phyloP scores from a whole-genome alignment of 805 yeast species.

The Soucietia sequanensis region DNA sequence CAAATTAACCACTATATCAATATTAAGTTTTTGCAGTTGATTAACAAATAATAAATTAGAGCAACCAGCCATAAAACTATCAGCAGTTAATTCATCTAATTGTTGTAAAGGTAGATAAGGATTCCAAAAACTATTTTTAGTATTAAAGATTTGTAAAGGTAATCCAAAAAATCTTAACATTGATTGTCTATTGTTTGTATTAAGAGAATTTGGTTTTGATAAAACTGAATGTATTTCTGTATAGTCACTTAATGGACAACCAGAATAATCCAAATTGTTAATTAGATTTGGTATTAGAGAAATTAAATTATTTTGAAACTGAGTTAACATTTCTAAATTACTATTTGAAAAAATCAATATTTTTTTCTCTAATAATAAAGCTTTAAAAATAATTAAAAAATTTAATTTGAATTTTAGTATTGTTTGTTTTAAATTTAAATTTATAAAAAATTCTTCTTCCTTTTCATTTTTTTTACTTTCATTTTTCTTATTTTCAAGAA shows the following conservation, averaged over 20 bases:
- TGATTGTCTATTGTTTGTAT: conserved; percentile 75
- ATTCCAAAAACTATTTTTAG: conserved; percentile 79
- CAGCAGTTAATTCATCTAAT: conserved; percentile 67
- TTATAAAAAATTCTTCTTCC: conserved; percentile 50
- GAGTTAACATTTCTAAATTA: conserved; percentile 77
- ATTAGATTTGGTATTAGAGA: conserved; percentile 81
- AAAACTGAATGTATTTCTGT: conserved; percentile 49
- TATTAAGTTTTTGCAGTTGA: conserved; percentile 52
- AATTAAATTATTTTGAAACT: conserved; percentile 78
- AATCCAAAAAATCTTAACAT: conserved; percentile 79
- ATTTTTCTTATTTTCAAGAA: conserved; percentile 11
- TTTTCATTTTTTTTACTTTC: conserved; percentile 16
- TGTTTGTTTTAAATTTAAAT: conserved; percentile 67
- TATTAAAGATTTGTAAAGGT: conserved; percentile 81
- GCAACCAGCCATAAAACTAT: conserved; percentile 76
- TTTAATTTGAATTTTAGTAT: conserved; percentile 58
- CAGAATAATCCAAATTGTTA: conserved; percentile 69
- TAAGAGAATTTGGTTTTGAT: conserved; percentile 62
- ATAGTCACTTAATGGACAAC: conserved; percentile 68
- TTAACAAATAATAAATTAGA: conserved; percentile 79
- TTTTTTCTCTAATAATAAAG: conserved; percentile 70
- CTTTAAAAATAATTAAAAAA: conserved; percentile 68
- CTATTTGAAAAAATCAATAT: conserved; percentile 72
- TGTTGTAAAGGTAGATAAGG: conserved; percentile 97
- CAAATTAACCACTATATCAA: conserved; percentile 72